Evolutionary conservation across 371 early-diverging fungal species (phyloP), one percentile per base, ranked within the genome.

Genomic region (Mucor mucedo): DNA sequence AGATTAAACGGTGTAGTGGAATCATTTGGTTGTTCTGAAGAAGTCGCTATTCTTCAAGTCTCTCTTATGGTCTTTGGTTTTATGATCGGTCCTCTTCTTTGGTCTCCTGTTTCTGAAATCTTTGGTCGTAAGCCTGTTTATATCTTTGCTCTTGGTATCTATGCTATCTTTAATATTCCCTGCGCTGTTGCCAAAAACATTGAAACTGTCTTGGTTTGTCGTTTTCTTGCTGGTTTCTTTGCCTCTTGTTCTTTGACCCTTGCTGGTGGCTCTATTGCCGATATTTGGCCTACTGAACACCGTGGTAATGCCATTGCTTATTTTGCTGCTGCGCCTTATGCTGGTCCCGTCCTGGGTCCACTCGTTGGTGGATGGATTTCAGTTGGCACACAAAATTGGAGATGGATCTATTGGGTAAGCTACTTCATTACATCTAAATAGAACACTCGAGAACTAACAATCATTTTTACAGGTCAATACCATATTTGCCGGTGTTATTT

Each of bases 51-150:
- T 48, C 70, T 78, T 16, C 75, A 75, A 57, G 75, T 76, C 4
- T 75, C 81, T n/a, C 68, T 80, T n/a, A 75, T 80, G 71, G 81
- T 80, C 0, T 75, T 72, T 60, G 81, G 78, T 29, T 80, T 78
- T 42, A 75, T 68, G 63, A 56, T 72, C 5, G 81, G 81, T 44
- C 81, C 81, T 55, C 71, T 80, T 50, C 70, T 80, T 27, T 80
- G 78, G 78, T 75, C 75, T 48, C 81, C 81, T 30, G 59, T 78
- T 1, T 69, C 71, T 42, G 81, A 80, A 65, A 29, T 74, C 2
- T 68, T 65, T 52, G 81, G 81, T 8, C 76, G 81, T 41, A 71
- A 71, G 39, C 78, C 78, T 2, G 61, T 77, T 0, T 80, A 78
- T 52, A 38, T 71, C 2, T 28, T 72, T 29, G 71, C 81, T 28